phyloP scores from a whole-genome alignment of 768 basidiomycete species.

The Collybia mongolica region DNA sequence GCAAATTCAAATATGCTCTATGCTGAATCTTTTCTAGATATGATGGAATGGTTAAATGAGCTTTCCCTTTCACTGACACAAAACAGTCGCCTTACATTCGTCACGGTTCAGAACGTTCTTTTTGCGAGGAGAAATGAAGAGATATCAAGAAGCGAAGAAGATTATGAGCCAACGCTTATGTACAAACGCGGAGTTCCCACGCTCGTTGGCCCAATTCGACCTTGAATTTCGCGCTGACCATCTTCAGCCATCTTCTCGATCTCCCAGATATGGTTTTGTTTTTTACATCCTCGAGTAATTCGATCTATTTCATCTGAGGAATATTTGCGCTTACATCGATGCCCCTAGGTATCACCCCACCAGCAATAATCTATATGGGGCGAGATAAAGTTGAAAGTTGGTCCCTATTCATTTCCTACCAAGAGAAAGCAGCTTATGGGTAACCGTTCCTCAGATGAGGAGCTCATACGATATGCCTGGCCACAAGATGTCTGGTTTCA shows the following conservation, averaged over 20 bases:
- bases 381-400: slow-evolving; percentile 94
- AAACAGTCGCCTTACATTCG: too few relatives aligned
- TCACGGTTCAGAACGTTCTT: neutral
- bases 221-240: too few relatives aligned
- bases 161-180: slow-evolving; percentile 3
- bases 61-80: too few relatives aligned
- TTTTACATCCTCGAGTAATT: slow-evolving; percentile 42
- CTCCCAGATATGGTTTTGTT: slow-evolving; percentile 46
- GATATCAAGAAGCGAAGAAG: neutral
- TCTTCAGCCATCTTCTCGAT: too few relatives aligned
- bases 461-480: slow-evolving; percentile 90
- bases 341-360: slow-evolving; percentile 53
- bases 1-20: neutral
- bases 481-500: slow-evolving; percentile 93
- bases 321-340: neutral
- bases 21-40: neutral
- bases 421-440: neutral
- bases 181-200: slow-evolving; percentile 6
- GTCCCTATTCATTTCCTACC: slow-evolving; percentile 21
- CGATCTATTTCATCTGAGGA: slow-evolving; percentile 1
- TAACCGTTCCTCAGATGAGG: slow-evolving; percentile 68
- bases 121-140: neutral
- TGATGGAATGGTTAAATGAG: too few relatives aligned
- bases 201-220: neutral
- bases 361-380: slow-evolving; percentile 88